phyloP scores from a whole-genome alignment of 306 rosid species.

The Cucurbita argyrosperma region DNA sequence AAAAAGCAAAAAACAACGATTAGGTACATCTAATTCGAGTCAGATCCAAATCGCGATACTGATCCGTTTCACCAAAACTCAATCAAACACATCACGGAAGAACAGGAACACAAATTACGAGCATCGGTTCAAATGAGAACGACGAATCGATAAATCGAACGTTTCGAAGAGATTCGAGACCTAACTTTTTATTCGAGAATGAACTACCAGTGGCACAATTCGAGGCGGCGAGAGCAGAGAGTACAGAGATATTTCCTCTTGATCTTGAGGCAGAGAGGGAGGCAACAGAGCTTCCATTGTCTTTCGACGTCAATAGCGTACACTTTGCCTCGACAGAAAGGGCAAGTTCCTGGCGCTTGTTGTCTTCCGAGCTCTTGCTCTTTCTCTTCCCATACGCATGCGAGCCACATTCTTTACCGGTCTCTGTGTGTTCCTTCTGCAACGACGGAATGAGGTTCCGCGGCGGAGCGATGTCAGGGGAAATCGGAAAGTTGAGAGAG shows the following conservation, averaged over 20 bases:
- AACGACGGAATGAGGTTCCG: neutral
- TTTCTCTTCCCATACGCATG: conserved; percentile 48
- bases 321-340: conserved; percentile 75
- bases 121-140: neutral
- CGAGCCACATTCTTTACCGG: conserved; percentile 44
- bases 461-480: conserved; percentile 1
- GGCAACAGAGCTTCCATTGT: conserved; percentile 43
- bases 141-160: neutral
- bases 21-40: neutral
- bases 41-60: neutral
- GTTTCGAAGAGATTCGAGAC: neutral
- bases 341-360: conserved; percentile 76
- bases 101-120: neutral
- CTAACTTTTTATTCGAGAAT: neutral
- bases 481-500: neutral
- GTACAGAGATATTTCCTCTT: conserved; percentile 73
- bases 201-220: conserved; percentile 20
- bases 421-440: neutral
- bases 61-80: neutral
- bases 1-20: neutral
- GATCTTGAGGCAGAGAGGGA: conserved; percentile 66
- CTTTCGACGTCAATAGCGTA: conserved; percentile 61
- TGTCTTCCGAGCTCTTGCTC: conserved; percentile 62
- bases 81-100: neutral
- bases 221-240: conserved; percentile 56